Conservation (phyloP, 495 filamentous ascomycete species). For the Neurospora discreta region DNA sequence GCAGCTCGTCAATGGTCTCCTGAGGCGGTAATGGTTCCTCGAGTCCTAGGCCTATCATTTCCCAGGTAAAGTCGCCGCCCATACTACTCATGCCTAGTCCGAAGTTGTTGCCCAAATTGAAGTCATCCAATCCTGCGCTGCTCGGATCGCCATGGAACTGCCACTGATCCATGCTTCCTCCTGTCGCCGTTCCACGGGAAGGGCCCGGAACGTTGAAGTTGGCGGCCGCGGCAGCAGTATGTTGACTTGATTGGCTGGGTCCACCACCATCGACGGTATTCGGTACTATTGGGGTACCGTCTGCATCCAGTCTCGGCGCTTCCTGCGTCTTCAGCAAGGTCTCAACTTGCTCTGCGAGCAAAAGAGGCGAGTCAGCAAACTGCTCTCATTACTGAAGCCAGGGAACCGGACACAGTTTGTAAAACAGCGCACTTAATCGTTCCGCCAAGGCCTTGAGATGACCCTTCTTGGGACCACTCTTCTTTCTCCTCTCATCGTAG, state of each 20-base stretch:
- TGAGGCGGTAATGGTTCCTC: conserved; percentile 84
- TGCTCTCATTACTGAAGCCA: neutral
- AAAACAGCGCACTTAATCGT: conserved; percentile 58
- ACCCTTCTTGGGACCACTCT: conserved; percentile 94
- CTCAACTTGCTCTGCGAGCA: conserved; percentile 75
- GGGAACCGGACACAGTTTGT: conserved; percentile 6
- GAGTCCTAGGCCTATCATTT: conserved; percentile 87
- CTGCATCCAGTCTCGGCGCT: conserved; percentile 23
- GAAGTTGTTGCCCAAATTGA: conserved; percentile 39
- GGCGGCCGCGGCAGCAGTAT: conserved; percentile 19
- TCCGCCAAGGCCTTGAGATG: conserved; percentile 98
- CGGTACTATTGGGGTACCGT: conserved; percentile 21
- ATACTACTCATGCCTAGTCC: conserved; percentile 22
- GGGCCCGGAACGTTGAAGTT: conserved; percentile 37
- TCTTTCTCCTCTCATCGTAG: conserved; percentile 92
- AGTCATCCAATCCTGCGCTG: conserved; percentile 31
- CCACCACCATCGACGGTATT: conserved; percentile 20
- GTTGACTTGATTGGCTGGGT: conserved; percentile 19
- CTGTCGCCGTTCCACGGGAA: conserved; percentile 30
- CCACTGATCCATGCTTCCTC: conserved; percentile 41
- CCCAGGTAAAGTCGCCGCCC: conserved; percentile 55
- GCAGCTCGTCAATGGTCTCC: conserved; percentile 88
- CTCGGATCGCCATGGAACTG: conserved; percentile 39
- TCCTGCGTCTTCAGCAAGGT: conserved; percentile 73
- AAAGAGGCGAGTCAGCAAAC: neutral